Conservation (phyloP, 164 flowering plant species). For the Platanus orientalis region DNA sequence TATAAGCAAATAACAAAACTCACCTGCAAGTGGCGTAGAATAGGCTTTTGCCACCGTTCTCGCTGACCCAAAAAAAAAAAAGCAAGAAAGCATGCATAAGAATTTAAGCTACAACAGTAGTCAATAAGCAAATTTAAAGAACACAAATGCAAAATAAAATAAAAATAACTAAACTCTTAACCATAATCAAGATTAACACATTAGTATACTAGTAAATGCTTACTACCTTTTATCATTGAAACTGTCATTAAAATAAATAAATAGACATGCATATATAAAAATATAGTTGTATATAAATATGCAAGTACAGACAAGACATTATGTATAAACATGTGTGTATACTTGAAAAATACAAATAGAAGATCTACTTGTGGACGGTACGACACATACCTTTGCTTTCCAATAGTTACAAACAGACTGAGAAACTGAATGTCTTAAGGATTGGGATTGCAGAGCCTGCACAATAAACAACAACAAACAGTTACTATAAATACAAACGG, state of each 20-base stretch:
- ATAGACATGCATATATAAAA: not conserved
- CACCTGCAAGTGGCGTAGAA: slow-evolving; percentile 93
- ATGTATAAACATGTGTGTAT: not conserved
- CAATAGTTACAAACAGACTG: slow-evolving; percentile 79
- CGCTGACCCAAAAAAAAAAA: slow-evolving; percentile 58
- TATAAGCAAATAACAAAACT: slow-evolving; percentile 12
- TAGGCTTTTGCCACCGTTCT: slow-evolving; percentile 93
- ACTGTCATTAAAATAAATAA: too few species aligned
- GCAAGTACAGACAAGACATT: too few species aligned
- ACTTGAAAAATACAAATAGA: not conserved
- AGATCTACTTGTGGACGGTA: not conserved
- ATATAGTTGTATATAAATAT: too few species aligned
- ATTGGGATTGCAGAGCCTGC: slow-evolving; percentile 69
- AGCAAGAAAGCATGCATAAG: not conserved
- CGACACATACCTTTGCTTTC: slow-evolving; percentile 70
- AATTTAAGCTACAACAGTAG: not conserved
- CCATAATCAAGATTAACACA: too few species aligned
- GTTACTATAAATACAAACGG: slow-evolving; percentile 4
- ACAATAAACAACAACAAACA: slow-evolving; percentile 13
- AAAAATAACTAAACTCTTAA: not conserved
- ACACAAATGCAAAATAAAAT: not conserved
- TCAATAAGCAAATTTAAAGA: not conserved
- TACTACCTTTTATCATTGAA: too few species aligned
- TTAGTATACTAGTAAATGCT: too few species aligned
- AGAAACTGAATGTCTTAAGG: slow-evolving; percentile 52